Evolutionary conservation across 2,329 filamentous ascomycete species (phyloP).

Genomic region (Talaromyces sp.): DNA sequence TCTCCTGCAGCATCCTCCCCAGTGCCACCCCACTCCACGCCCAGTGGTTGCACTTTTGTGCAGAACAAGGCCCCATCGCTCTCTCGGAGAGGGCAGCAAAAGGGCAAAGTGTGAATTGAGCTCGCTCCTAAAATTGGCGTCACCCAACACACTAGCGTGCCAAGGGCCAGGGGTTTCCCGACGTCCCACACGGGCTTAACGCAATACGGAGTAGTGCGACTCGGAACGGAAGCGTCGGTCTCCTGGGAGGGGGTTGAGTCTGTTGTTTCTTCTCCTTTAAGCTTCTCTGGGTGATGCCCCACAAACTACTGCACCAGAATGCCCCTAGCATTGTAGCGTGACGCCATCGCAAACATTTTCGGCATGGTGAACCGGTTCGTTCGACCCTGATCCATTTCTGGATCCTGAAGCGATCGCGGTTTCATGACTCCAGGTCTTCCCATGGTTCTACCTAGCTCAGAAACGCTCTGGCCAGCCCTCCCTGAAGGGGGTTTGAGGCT

Average conservation of each 20-base stretch:
- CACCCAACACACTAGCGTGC: neutral
- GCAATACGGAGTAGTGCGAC: conserved; percentile 10
- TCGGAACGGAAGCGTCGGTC: conserved; percentile 5
- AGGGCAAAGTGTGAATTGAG: neutral
- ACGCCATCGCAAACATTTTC: conserved; percentile 1
- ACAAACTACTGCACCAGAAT: conserved; percentile 17
- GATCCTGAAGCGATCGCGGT: conserved; percentile 21
- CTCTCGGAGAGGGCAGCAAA: neutral
- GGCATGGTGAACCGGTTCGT: conserved; percentile 19
- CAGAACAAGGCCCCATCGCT: neutral
- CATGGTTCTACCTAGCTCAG: conserved; percentile 4
- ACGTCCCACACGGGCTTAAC: conserved; percentile 7
- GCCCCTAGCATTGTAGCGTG: conserved; percentile 12
- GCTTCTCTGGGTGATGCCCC: conserved; percentile 14
- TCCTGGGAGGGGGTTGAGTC: neutral
- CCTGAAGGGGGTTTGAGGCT: too few relatives aligned
- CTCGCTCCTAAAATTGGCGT: conserved; percentile 3
- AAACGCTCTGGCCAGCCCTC: neutral
- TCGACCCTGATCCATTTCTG: conserved; percentile 1
- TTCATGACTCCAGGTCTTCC: conserved; percentile 15
- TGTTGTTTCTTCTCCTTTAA: conserved; percentile 11
- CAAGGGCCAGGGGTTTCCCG: conserved; percentile 2
- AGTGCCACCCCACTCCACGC: neutral
- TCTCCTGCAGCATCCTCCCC: neutral
- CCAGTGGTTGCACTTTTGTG: neutral